These are phyloP conservation scores for Pichia insulana DNA, from an alignment of 805 yeast genomes.

Conservation along the genomic window DNA sequence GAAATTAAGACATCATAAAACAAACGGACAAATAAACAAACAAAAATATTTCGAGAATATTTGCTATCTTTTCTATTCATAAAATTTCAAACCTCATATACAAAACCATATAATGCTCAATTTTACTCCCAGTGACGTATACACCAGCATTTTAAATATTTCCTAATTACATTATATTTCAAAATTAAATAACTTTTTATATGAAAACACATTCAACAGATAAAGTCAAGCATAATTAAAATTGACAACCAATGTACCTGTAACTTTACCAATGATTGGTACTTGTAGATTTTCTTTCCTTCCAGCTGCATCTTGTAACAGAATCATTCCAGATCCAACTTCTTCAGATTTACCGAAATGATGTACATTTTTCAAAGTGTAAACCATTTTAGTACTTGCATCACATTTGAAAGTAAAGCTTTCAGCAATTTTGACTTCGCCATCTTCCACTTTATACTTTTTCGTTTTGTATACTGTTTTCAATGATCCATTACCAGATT, in stretches of 20 bases:
- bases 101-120: too few species aligned
- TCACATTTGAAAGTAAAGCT: conserved; percentile 59
- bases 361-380: conserved; percentile 60
- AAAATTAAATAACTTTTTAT: too few species aligned
- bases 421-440: conserved; percentile 50
- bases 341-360: conserved; percentile 63
- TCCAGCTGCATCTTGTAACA: conserved; percentile 42
- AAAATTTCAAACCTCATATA: too few species aligned
- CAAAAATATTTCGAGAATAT: too few species aligned
- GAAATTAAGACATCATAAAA: too few species aligned
- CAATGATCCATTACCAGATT: conserved; percentile 29
- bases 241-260: conserved; percentile 35
- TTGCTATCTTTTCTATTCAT: too few species aligned
- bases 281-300: conserved; percentile 34
- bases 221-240: conserved; percentile 28
- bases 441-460: conserved; percentile 38
- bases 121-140: too few species aligned
- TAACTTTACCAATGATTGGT: conserved; percentile 23
- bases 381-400: conserved; percentile 47
- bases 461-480: conserved; percentile 63
- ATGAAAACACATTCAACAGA: too few species aligned
- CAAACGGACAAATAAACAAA: too few species aligned
- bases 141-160: too few species aligned
- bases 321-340: conserved; percentile 49
- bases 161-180: too few species aligned